These are phyloP conservation scores for Penicillium polonicum DNA, from an alignment of 2,329 filamentous ascomycete genomes.

Conservation along the genomic window DNA sequence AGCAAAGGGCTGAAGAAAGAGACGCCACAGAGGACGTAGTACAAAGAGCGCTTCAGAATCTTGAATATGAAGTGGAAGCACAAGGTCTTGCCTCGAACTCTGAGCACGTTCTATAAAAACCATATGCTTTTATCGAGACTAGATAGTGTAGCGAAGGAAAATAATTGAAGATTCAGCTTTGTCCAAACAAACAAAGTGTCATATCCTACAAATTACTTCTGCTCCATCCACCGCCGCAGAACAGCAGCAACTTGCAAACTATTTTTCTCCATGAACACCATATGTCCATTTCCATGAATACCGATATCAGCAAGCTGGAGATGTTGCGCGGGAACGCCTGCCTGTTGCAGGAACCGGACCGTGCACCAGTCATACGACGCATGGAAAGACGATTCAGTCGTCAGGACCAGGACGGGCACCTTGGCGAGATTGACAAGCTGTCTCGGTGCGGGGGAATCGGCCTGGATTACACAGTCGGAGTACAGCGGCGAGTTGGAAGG, in stretches of 20 bases:
- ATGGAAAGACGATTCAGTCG: conserved; percentile 54
- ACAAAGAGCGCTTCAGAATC: background rate
- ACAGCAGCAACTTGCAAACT: conserved; percentile 36
- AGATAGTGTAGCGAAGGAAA: background rate
- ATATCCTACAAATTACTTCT: background rate
- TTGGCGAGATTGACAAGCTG: conserved; percentile 50
- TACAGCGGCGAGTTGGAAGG: conserved; percentile 23
- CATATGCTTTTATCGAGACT: background rate
- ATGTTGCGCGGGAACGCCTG: conserved; percentile 47
- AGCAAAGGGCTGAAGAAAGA: background rate
- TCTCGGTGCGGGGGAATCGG: conserved; percentile 35
- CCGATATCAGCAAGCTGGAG: conserved; percentile 45
- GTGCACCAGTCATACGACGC: conserved; percentile 55
- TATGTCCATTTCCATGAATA: conserved; percentile 55
- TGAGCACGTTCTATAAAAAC: background rate
- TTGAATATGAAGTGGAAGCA: background rate
- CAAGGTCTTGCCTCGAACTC: background rate
- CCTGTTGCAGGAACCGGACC: conserved; percentile 52
- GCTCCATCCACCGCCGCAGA: conserved; percentile 42
- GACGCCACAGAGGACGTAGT: background rate
- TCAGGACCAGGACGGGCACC: conserved; percentile 52
- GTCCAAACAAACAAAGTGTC: background rate
- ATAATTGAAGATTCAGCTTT: background rate
- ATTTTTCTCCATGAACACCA: conserved; percentile 56
- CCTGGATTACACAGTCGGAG: conserved; percentile 41